Evolutionary conservation across 2,329 filamentous ascomycete genomes (phyloP).

Genomic region (Colletotrichum aenigma): DNA sequence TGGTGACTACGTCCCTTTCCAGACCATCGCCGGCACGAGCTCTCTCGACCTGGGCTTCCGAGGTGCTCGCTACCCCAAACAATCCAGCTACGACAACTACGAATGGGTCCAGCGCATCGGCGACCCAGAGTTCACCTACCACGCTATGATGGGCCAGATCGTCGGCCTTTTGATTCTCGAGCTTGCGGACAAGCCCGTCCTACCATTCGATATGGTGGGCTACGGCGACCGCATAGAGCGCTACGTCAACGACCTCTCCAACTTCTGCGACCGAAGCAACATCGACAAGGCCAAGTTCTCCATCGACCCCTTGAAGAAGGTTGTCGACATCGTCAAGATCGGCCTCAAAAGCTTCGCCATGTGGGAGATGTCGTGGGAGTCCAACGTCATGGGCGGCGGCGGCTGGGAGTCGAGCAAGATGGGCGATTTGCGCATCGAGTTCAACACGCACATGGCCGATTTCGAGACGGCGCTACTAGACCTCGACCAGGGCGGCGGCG

Average conservation of each 20-base stretch:
- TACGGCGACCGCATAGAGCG: conserved; percentile 70
- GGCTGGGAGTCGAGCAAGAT: conserved; percentile 78
- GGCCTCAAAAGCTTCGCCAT: conserved; percentile 69
- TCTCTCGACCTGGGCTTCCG: conserved; percentile 84
- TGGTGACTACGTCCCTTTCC: conserved; percentile 89
- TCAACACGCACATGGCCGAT: conserved; percentile 78
- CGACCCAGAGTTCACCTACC: conserved; percentile 84
- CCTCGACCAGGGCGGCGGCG: conserved; percentile 71
- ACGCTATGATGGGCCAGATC: conserved; percentile 78
- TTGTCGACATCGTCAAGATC: conserved; percentile 63
- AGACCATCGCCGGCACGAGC: conserved; percentile 87
- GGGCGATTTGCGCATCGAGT: conserved; percentile 69
- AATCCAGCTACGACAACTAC: conserved; percentile 89
- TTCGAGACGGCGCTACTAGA: conserved; percentile 90
- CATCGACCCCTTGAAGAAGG: conserved; percentile 65
- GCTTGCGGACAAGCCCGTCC: conserved; percentile 77
- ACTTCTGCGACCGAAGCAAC: conserved; percentile 9
- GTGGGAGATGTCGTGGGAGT: conserved; percentile 82
- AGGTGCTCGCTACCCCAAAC: conserved; percentile 70
- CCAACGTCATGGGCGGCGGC: conserved; percentile 69
- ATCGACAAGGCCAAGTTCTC: conserved; percentile 60
- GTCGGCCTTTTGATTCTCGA: conserved; percentile 85
- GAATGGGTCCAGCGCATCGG: conserved; percentile 82
- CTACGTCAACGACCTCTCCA: conserved; percentile 67
- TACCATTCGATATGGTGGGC: conserved; percentile 79